Evolutionary conservation across 23 red algal species (phyloP), one percentile per base, ranked within the genome.

Genomic region (Gracilaria domingensis): DNA sequence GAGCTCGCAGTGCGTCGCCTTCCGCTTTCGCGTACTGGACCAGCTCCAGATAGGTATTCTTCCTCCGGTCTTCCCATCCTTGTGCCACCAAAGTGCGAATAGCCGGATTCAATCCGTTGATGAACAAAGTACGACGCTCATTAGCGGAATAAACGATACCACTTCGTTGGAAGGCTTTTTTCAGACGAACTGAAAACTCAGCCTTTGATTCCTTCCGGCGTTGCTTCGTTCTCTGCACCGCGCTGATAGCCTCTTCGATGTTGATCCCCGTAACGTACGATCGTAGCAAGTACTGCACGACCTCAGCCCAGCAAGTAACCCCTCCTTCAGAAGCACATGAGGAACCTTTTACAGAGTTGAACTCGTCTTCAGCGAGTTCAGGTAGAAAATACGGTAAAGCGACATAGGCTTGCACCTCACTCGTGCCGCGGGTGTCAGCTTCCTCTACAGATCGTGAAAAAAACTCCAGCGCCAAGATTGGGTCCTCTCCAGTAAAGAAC

Each of bases 371-470:
- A 71, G 66, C 66, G 35, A 71, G 13, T 36, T 26, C n/a, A 71
- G 12, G 66, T 34, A 71, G 18, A 17, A 71, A 71, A 36, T 71
- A 71, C 66, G 66, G 66, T 71, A 71, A 35, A 5, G 66, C 66
- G 1, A 71, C 4, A 35, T 29, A 36, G 7, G 66, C 66, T 35
- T 71, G 66, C 5, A 4, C 30, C 35, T 37, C 66, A 71, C 66
- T 71, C 30, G 4, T 71, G 66, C 30, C 2, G 35, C 13, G n/a
- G 25, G 35, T 71, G 30, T 71, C 25, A 5, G 30, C 35, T 35
- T 71, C 30, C 42, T 45, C 5, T 7, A 45, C 42, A 45, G 11
- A 45, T 45, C 42, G 42, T 4, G 42, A 45, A 4, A 71, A 26
- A 71, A 37, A 71, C 3, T 71, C 66, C 66, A 36, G 25, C 25